Base-by-base conservation (phyloP, 352 stramenopile species). In the Elongisporangium senticosum region DNA sequence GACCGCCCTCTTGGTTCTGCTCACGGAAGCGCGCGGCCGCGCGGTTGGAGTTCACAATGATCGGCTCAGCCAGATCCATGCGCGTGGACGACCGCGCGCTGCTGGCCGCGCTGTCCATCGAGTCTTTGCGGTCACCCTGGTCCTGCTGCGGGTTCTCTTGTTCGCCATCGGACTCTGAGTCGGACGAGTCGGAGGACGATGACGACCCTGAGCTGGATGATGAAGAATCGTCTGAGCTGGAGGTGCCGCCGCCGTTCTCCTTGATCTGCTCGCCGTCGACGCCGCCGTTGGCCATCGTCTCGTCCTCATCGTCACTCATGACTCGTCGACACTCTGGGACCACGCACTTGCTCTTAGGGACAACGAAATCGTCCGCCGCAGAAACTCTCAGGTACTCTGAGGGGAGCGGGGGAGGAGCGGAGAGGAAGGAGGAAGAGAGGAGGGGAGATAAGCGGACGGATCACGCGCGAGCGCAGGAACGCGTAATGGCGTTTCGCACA, bases 221-320 rank as follows among this genome's bases (percentile, higher is more conserved):
- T 10, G 80, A 89, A 26, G 82, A 93, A 62, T 87, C 78, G 63
- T 89, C 83, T 22, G 81, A 90, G 67, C 74, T 89, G 51, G 77
- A 83, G 68, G 74, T 87, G 40, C 72, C 73, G 39, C 54, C 55
- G 22, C 53, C 68, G 53, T 88, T 78, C 55, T 80, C 58, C 48
- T 75, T 64, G n/a, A 77, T 57, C n/a, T 79, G 61, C 20, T 69
- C 61, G 4, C 33, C 33, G 13, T 43, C 33, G 33, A 43, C 33
- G 13, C 13, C 33, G 13, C 13, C 59, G 50, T 39, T 64, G 53
- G 49, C 49, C 55, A 57, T 59, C 53, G 47, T 55, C 26, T 43
- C 33, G 10, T 67, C 65, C 39, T 73, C 65, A 43, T 73, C 53
- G 63, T 77, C 67, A 40, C 67, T 77, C 69, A 77, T 77, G 8